Base-by-base conservation (phyloP, 139 green algal genomes). In the Limnomonas spitsbergensis region DNA sequence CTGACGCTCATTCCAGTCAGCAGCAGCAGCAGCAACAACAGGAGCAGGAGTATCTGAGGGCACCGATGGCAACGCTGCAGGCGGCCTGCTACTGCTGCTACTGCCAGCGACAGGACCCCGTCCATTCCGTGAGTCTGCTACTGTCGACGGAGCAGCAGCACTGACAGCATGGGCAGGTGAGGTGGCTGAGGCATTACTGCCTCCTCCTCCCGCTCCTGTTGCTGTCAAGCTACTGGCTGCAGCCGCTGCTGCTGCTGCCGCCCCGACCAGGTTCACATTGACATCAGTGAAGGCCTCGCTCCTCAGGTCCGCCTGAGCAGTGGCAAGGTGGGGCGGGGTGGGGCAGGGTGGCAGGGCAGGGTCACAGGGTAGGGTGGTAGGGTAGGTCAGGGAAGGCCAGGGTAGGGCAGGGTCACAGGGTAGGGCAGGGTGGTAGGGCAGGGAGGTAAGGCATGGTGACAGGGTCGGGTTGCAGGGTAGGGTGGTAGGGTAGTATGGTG, bases 1-100 rank as follows among this genome's bases (percentile, higher is more conserved):
- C 83, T 98, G 91, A 69, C 80, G 91, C 56, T 95, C 87, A 6
- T 69, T 91, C 94, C 94, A 98, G 27, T 78, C 78, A 31, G 77
- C 54, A 38, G 53, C 38, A 14, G 83, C 36, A 53, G 66, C 27
- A 6, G 68, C 68, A 14, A 53, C 68, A 14, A 61, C 47, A 61
- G 20, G 14, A 14, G 14, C 14, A 14, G 47, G 47, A 29, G 20
- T 20, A 29, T 14, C 47, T 61, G 47, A 14, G 14, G 47, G 47
- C 47, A 61, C 47, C 20, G 20, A 14, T 61, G 47, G 14, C 20
- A 20, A 14, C 20, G 47, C 47, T 61, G 47, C 47, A 61, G 20
- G 14, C 14, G 47, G 47, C 14, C 14, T 20, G 14, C 47, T 20
- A 29, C 14, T 29, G 20, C 14, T 61, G 20, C 47, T 20, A 61